Evolutionary conservation across 352 stramenopile species (phyloP).

Genomic region (Pythium insidiosum): DNA sequence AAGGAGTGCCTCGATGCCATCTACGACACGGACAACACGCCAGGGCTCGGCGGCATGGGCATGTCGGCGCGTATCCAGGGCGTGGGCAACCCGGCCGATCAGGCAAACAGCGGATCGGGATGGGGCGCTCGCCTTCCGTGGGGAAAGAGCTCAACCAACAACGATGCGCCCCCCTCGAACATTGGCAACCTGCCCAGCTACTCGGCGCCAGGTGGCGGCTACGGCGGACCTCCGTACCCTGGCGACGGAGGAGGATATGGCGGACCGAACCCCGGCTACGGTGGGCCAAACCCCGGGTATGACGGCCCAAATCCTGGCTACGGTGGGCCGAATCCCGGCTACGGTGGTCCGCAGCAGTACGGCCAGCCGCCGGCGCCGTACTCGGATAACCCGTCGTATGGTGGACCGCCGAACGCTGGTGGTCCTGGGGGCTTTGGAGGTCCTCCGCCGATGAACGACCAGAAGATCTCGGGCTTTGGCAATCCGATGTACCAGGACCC

Average conservation of each 20-base stretch:
- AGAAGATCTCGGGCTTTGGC: slow-evolving; percentile 90
- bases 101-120: slow-evolving; percentile 26
- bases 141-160: slow-evolving; percentile 54
- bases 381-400: slow-evolving; percentile 17
- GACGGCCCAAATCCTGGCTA: slow-evolving; percentile 15
- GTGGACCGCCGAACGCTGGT: slow-evolving; percentile 11
- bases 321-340: slow-evolving; percentile 17
- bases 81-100: slow-evolving; percentile 58
- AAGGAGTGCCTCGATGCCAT: slow-evolving; percentile 94
- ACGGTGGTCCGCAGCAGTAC: slow-evolving; percentile 17
- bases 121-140: slow-evolving; percentile 71
- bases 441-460: slow-evolving; percentile 47
- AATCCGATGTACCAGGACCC: slow-evolving; percentile 94
- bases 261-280: slow-evolving; percentile 2
- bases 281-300: slow-evolving; percentile 7
- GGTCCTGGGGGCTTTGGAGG: slow-evolving; percentile 30
- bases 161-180: slow-evolving; percentile 36
- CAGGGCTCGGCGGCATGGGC: slow-evolving; percentile 52
- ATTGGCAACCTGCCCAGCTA: slow-evolving; percentile 45
- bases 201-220: slow-evolving; percentile 43
- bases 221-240: slow-evolving; percentile 19
- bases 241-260: slow-evolving; percentile 10
- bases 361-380: slow-evolving; percentile 17
- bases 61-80: slow-evolving; percentile 81
- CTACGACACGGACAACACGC: slow-evolving; percentile 83